A percentile compares a stretch with the other conserved stretches of the same genome.
phyloP scores from a whole-genome alignment of 1,284 basidiomycete species.

The Rhizopogon parksii region DNA sequence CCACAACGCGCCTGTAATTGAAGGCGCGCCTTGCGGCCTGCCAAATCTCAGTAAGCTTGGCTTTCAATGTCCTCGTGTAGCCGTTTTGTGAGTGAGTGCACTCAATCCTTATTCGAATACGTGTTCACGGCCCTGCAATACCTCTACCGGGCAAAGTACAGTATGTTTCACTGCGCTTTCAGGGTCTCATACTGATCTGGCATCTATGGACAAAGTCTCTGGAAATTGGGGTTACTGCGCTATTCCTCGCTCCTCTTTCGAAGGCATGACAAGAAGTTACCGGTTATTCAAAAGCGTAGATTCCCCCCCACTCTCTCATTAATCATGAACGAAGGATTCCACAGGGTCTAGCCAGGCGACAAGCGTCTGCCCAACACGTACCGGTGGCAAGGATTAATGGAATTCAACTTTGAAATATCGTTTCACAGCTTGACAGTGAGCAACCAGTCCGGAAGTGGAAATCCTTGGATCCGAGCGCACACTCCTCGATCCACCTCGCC shows the following conservation, averaged over 20 bases:
- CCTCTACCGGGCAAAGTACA: background rate
- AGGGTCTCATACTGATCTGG: background rate
- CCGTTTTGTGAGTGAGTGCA: background rate
- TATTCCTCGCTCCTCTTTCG: background rate
- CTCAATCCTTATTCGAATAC: background rate
- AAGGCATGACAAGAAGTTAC: background rate
- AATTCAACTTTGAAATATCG: background rate
- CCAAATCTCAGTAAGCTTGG: background rate
- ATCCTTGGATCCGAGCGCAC: background rate
- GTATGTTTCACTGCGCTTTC: background rate
- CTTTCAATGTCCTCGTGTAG: background rate
- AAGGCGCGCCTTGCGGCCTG: background rate
- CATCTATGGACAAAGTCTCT: background rate
- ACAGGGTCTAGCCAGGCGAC: slow-evolving; percentile 2
- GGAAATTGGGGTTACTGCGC: background rate
- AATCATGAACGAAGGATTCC: background rate
- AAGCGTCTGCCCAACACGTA: background rate
- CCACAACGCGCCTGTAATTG: background rate
- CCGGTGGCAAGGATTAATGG: background rate
- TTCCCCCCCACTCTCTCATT: background rate
- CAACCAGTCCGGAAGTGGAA: background rate
- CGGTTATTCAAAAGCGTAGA: background rate
- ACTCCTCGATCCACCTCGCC: background rate
- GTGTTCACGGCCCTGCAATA: background rate
- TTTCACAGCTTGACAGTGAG: background rate